Evolutionary conservation across 331 rosid species (phyloP).

Genomic region (Malus hybrid): DNA sequence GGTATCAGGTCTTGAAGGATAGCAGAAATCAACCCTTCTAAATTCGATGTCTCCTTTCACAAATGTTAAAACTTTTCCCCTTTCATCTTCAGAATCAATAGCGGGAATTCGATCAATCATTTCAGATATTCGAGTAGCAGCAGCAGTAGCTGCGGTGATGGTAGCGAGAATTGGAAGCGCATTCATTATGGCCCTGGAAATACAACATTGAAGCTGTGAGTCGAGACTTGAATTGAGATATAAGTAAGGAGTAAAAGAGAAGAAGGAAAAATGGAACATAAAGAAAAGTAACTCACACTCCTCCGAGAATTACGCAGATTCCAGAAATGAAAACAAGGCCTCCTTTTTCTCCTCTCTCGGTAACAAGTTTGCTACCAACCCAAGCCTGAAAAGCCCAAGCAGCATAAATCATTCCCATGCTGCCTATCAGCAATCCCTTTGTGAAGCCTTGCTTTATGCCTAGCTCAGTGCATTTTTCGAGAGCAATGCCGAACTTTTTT

Average conservation of each 20-base stretch:
- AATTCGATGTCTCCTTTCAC: conserved; percentile 57
- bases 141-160: conserved; percentile 42
- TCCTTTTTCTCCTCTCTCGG: conserved; percentile 54
- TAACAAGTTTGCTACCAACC: conserved; percentile 66
- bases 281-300: conserved; percentile 49
- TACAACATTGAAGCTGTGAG: neutral
- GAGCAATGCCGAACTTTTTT: conserved; percentile 45
- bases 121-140: conserved; percentile 44
- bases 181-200: conserved; percentile 54
- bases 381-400: conserved; percentile 77
- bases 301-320: conserved; percentile 64
- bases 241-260: neutral
- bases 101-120: conserved; percentile 44
- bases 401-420: conserved; percentile 64
- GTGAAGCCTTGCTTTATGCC: conserved; percentile 66
- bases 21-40: conserved; percentile 50
- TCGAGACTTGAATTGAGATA: neutral
- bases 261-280: neutral
- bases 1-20: conserved; percentile 70
- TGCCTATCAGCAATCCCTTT: conserved; percentile 72
- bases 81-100: conserved; percentile 31
- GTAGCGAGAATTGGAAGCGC: conserved; percentile 63
- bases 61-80: conserved; percentile 32
- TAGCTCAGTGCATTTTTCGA: conserved; percentile 34
- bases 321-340: conserved; percentile 59